Evolutionary conservation across 2,329 filamentous ascomycete species (phyloP).

Genomic region (Colletotrichum sidae): DNA sequence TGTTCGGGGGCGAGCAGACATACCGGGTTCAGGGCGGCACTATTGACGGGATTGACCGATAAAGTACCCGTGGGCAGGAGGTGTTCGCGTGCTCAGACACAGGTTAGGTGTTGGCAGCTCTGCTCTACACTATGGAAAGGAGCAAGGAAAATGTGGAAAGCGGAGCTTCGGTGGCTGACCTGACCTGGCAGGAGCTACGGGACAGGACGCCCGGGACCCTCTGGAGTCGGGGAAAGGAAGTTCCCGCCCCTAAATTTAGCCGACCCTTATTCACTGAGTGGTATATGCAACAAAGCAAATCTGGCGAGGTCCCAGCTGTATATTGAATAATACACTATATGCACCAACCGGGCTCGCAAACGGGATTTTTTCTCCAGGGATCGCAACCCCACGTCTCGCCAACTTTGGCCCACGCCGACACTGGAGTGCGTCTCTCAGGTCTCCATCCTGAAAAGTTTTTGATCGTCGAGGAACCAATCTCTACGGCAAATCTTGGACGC

Average conservation of each 20-base stretch:
- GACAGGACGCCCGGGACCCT: neutral
- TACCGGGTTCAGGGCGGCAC: conserved; percentile 27
- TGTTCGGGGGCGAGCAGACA: conserved; percentile 3
- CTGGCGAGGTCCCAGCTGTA: neutral
- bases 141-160: conserved; percentile 16
- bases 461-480: too few species aligned
- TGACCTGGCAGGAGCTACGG: conserved; percentile 11
- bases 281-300: conserved; percentile 7
- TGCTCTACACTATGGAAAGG: neutral
- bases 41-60: conserved; percentile 22
- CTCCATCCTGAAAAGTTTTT: too few species aligned
- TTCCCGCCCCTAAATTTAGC: conserved; percentile 36
- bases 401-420: too few species aligned
- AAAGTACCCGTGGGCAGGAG: conserved; percentile 17
- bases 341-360: neutral
- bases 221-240: conserved; percentile 36
- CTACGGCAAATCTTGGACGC: too few species aligned
- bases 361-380: neutral
- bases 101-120: neutral
- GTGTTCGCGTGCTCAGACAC: conserved; percentile 16
- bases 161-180: conserved; percentile 27
- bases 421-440: too few species aligned
- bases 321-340: neutral
- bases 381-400: conserved; percentile 1
- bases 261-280: conserved; percentile 6